These are phyloP conservation scores for Conringia planisiliqua DNA, from an alignment of 345 rosid genomes.

Conservation along the genomic window DNA sequence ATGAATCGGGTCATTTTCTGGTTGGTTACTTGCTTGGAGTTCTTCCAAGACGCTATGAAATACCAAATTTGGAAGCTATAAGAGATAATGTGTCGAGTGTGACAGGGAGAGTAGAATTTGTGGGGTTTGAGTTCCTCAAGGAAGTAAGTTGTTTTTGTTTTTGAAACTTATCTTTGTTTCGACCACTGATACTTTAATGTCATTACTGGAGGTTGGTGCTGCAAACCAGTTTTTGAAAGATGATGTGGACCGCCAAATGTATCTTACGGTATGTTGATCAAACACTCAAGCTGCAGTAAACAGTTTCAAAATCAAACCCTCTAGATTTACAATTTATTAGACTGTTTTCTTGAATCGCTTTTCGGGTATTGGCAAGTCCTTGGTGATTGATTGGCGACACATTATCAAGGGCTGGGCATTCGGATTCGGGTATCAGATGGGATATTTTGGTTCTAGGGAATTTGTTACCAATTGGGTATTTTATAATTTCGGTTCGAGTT, in stretches of 20 bases:
- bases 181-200: not conserved
- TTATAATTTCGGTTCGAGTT: too few relatives aligned
- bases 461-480: too few relatives aligned
- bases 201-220: slow-evolving; percentile 24
- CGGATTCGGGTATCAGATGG: too few relatives aligned
- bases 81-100: slow-evolving; percentile 12
- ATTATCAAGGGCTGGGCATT: too few relatives aligned
- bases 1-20: slow-evolving; percentile 68
- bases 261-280: not conserved
- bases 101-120: slow-evolving; percentile 44
- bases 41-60: slow-evolving; percentile 50
- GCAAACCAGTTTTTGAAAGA: slow-evolving; percentile 18
- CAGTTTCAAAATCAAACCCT: not conserved
- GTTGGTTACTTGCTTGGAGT: slow-evolving; percentile 59
- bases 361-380: not conserved
- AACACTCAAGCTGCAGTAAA: not conserved
- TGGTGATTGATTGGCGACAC: not conserved
- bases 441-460: too few relatives aligned
- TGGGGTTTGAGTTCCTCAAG: slow-evolving; percentile 58
- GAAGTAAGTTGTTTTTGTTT: slow-evolving; percentile 32
- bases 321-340: not conserved
- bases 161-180: not conserved
- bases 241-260: not conserved
- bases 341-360: not conserved
- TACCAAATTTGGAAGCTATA: slow-evolving; percentile 38